Evolutionary conservation across 768 basidiomycete species (phyloP).

Genomic region (Suillus spraguei): DNA sequence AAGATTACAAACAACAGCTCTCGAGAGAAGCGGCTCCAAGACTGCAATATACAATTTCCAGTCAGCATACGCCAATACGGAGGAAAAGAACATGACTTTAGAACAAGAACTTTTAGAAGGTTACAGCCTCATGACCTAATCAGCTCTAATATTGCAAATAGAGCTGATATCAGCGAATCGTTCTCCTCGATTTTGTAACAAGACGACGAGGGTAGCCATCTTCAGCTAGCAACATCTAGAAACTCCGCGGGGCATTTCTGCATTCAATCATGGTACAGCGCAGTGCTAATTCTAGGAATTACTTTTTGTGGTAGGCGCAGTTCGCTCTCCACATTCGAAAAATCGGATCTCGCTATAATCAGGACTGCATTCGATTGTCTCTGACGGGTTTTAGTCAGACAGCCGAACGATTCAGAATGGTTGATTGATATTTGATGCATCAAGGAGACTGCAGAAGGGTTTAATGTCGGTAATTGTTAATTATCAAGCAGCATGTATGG

Average conservation of each 20-base stretch:
- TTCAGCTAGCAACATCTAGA: slow-evolving; percentile 44
- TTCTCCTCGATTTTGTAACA: slow-evolving; percentile 63
- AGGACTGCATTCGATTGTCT: slow-evolving; percentile 55
- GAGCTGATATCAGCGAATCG: slow-evolving; percentile 33
- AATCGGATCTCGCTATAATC: slow-evolving; percentile 34
- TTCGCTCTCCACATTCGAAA: slow-evolving; percentile 49
- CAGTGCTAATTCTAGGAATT: slow-evolving; percentile 57
- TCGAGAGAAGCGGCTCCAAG: background rate
- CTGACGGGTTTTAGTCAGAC: slow-evolving; percentile 70
- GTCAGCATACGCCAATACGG: background rate
- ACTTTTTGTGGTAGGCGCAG: slow-evolving; percentile 65
- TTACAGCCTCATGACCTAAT: background rate
- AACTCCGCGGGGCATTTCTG: slow-evolving; percentile 21
- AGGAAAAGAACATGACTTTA: background rate
- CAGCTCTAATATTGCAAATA: slow-evolving; percentile 9
- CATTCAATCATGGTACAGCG: slow-evolving; percentile 21
- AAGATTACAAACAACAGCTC: background rate
- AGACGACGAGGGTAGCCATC: slow-evolving; percentile 58
- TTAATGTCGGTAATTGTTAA: slow-evolving; percentile 50
- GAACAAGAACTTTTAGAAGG: slow-evolving; percentile 7
- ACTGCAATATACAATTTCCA: background rate
- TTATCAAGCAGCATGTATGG: no score
- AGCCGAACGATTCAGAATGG: slow-evolving; percentile 62
- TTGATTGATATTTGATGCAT: slow-evolving; percentile 72
- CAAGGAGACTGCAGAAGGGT: slow-evolving; percentile 78